Evolutionary conservation across 257 asterid species (phyloP).

Genomic region (Solanum gracilifrons): DNA sequence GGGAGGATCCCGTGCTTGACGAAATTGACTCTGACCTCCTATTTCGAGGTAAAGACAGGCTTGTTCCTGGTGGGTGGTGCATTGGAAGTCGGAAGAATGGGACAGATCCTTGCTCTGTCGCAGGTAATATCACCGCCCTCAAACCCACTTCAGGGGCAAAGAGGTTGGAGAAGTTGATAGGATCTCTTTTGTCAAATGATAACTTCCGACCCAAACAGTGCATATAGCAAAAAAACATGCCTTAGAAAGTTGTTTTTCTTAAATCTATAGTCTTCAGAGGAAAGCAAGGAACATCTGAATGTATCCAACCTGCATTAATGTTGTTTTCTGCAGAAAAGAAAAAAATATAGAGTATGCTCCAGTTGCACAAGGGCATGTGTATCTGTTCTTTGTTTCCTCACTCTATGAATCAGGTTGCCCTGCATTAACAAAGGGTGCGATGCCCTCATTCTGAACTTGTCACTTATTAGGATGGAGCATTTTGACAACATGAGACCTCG

Average conservation of each 20-base stretch:
- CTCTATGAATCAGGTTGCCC: neutral
- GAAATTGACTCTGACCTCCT: slow-evolving; percentile 62
- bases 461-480: neutral
- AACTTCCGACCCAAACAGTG: slow-evolving; percentile 76
- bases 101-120: slow-evolving; percentile 69
- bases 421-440: neutral
- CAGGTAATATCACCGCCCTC: slow-evolving; percentile 50
- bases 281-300: neutral
- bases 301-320: neutral
- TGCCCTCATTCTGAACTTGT: neutral
- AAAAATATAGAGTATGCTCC: neutral
- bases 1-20: slow-evolving; percentile 66
- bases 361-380: neutral
- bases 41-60: slow-evolving; percentile 47
- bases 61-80: slow-evolving; percentile 96
- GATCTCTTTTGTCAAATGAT: slow-evolving; percentile 40
- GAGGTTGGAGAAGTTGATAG: slow-evolving; percentile 61
- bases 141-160: slow-evolving; percentile 74
- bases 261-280: neutral
- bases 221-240: slow-evolving; percentile 25
- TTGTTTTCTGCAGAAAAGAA: neutral
- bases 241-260: slow-evolving; percentile 2
- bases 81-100: slow-evolving; percentile 53
- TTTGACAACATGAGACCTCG: neutral
- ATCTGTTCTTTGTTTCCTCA: neutral